Percentiles rank a stretch among this genome's conserved stretches.
These are phyloP conservation scores for Sclerotinia sclerotiorum DNA, from an alignment of 2,329 filamentous ascomycete species.

Conservation along the genomic window DNA sequence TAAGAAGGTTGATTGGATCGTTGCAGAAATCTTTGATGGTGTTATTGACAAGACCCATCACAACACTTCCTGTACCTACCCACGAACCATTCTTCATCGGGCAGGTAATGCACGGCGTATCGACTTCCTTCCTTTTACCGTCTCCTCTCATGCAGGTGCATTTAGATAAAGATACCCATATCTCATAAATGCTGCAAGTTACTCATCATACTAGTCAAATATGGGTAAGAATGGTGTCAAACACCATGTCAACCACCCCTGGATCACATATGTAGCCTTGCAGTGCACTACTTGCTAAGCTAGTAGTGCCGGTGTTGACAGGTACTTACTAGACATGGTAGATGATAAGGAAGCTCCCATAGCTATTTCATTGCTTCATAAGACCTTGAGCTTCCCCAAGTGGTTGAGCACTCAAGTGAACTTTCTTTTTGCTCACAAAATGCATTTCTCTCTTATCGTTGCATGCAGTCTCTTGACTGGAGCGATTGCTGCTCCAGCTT, in stretches of 20 bases:
- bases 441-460: slow-evolving; percentile 20
- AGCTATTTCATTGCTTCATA: slow-evolving; percentile 18
- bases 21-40: slow-evolving; percentile 5
- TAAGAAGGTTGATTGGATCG: neutral
- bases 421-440: slow-evolving; percentile 10
- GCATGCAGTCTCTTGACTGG: slow-evolving; percentile 21
- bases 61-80: neutral
- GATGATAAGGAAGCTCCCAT: slow-evolving; percentile 19
- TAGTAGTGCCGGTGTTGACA: neutral
- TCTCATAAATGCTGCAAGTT: slow-evolving; percentile 11
- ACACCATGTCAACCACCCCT: slow-evolving; percentile 7
- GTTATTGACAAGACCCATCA: slow-evolving; percentile 1
- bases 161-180: slow-evolving; percentile 11
- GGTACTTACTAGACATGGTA: slow-evolving; percentile 5
- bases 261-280: slow-evolving; percentile 9
- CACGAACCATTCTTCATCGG: slow-evolving; percentile 14
- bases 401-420: slow-evolving; percentile 11
- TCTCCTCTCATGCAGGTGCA: slow-evolving; percentile 1
- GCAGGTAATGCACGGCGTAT: slow-evolving; percentile 18
- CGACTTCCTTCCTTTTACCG: slow-evolving; percentile 16
- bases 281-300: neutral
- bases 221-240: slow-evolving; percentile 5
- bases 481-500: slow-evolving; percentile 21
- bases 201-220: slow-evolving; percentile 6
- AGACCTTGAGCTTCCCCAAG: slow-evolving; percentile 11